phyloP scores from a whole-genome alignment of 768 basidiomycete species.

The Lyophyllum decastes region DNA sequence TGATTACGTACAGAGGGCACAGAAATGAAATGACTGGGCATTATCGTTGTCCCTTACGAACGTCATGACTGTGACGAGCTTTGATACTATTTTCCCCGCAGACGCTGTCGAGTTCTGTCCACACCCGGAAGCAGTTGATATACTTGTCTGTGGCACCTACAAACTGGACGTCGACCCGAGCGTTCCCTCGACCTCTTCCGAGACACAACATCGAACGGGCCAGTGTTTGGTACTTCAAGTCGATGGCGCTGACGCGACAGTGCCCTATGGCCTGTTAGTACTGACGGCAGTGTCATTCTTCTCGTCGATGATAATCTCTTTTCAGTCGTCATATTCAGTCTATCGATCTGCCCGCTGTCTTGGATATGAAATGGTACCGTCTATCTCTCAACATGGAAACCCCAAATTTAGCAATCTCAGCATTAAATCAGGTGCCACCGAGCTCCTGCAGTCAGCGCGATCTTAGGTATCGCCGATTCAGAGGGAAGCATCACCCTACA shows the following conservation, averaged over 20 bases:
- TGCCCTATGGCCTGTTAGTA: slow-evolving; percentile 37
- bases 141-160: slow-evolving; percentile 93
- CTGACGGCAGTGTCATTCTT: not conserved
- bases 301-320: slow-evolving; percentile 3
- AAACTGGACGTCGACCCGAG: slow-evolving; percentile 53
- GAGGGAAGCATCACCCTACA: slow-evolving; percentile 77
- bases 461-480: slow-evolving; percentile 81
- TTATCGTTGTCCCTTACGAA: not conserved
- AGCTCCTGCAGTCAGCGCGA: slow-evolving; percentile 36
- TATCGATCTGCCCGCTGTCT: slow-evolving; percentile 75
- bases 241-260: slow-evolving; percentile 23
- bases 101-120: slow-evolving; percentile 94
- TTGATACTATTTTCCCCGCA: slow-evolving; percentile 81
- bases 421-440: slow-evolving; percentile 57
- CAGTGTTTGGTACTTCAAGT: slow-evolving; percentile 72
- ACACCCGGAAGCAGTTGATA: slow-evolving; percentile 49
- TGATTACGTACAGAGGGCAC: slow-evolving; percentile 3
- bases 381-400: not conserved
- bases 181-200: slow-evolving; percentile 11
- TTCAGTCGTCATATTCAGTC: slow-evolving; percentile 63
- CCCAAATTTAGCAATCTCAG: not conserved
- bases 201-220: slow-evolving; percentile 54
- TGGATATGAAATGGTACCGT: slow-evolving; percentile 94
- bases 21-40: not conserved
- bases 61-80: slow-evolving; percentile 14